Evolutionary conservation across 257 asterid species (phyloP).

Genomic region (Prunella vulgaris): DNA sequence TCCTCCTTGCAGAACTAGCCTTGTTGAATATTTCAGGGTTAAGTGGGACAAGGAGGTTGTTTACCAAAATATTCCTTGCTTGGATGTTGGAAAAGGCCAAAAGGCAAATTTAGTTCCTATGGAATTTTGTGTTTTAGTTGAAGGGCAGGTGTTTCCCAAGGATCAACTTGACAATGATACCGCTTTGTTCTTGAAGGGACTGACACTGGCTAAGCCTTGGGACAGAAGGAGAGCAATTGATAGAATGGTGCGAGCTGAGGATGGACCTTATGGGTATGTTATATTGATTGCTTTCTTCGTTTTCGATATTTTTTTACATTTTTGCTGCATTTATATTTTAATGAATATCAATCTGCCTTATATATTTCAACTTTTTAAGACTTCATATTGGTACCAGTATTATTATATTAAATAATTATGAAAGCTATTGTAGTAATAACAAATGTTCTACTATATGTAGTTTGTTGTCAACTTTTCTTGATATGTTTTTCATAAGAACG

Average conservation of each 20-base stretch:
- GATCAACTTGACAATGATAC: conserved; percentile 37
- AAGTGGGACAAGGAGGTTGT: conserved; percentile 41
- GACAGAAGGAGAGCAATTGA: conserved; percentile 34
- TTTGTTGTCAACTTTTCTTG: background rate
- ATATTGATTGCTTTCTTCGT: background rate
- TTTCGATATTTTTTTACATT: background rate
- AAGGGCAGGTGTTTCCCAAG: conserved; percentile 60
- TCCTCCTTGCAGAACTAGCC: conserved; percentile 19
- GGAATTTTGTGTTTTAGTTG: conserved; percentile 62
- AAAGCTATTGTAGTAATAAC: background rate
- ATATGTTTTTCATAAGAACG: background rate
- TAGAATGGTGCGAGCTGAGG: conserved; percentile 46
- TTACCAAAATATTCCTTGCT: conserved; percentile 43
- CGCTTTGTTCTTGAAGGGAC: conserved; percentile 33
- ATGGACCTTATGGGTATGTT: conserved; percentile 74
- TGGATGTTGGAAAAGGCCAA: conserved; percentile 43
- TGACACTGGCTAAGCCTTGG: conserved; percentile 42
- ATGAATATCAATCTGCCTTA: background rate
- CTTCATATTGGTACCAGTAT: background rate
- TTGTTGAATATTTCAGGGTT: conserved; percentile 47
- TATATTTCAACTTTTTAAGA: background rate
- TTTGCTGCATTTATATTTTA: background rate
- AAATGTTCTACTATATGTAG: background rate
- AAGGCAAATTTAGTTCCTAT: conserved; percentile 43
- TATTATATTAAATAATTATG: background rate